Conservation (phyloP, 805 yeast genomes). For the Millerozyma acaciae region DNA sequence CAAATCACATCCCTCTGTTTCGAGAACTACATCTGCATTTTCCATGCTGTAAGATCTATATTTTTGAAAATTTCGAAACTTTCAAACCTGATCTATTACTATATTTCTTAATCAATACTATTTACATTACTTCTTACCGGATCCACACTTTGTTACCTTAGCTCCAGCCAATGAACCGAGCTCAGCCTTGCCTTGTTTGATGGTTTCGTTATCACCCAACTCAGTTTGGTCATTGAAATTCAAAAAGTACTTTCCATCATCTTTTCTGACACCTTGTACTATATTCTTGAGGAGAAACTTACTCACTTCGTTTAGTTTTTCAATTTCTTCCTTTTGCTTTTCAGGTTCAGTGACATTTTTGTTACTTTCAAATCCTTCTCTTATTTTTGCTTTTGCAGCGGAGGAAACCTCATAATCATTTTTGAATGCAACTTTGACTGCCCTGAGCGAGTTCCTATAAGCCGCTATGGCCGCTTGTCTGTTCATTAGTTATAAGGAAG, state of each 20-base stretch:
- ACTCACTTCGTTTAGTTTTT: constrained; percentile 65
- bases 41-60: too few relatives aligned
- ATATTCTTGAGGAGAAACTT: constrained; percentile 64
- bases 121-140: constrained; percentile 7
- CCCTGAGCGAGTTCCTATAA: constrained; percentile 63
- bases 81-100: too few relatives aligned
- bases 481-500: too few relatives aligned
- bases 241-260: constrained; percentile 46
- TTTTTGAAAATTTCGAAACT: too few relatives aligned
- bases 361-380: constrained; percentile 45
- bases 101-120: neutral
- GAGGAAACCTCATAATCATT: constrained; percentile 45
- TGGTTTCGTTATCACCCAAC: constrained; percentile 83
- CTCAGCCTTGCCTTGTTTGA: constrained; percentile 47
- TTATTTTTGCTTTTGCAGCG: constrained; percentile 61
- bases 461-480: constrained; percentile 40
- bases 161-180: constrained; percentile 49
- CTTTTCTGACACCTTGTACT: constrained; percentile 73
- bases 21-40: too few relatives aligned
- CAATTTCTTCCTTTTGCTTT: constrained; percentile 39
- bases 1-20: too few relatives aligned
- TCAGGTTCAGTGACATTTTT: constrained; percentile 15
- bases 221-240: constrained; percentile 81
- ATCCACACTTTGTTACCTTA: constrained; percentile 41
- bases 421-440: constrained; percentile 58